These are phyloP conservation scores for Leptographium flavum DNA, from an alignment of 2,329 filamentous ascomycete genomes.

Conservation along the genomic window DNA sequence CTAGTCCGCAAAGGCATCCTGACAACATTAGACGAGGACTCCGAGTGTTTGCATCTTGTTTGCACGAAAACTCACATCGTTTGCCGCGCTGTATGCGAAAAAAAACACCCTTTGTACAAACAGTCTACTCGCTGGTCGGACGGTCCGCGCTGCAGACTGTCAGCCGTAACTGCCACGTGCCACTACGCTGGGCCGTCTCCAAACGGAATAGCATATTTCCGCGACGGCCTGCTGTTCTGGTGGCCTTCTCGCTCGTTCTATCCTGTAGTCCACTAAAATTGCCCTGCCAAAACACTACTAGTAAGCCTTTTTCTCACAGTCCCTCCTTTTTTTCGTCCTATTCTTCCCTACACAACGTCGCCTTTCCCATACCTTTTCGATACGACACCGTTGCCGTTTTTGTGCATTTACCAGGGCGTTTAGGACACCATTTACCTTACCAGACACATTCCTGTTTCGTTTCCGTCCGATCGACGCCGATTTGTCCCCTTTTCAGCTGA, in stretches of 20 bases:
- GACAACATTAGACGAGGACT: no score
- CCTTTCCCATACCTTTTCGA: neutral
- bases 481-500: neutral
- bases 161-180: conserved; percentile 14
- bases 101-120: no score
- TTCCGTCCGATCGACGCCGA: neutral
- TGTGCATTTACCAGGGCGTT: neutral
- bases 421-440: neutral
- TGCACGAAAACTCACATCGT: no score
- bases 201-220: neutral
- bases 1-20: no score
- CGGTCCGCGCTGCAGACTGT: neutral
- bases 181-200: neutral
- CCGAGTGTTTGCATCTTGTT: no score
- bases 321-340: neutral
- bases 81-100: neutral
- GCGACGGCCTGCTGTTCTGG: neutral
- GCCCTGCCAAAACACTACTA: neutral
- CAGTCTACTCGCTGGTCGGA: no score
- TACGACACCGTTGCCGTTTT: neutral
- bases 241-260: conserved; percentile 4
- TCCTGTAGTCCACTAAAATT: conserved; percentile 1
- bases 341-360: neutral
- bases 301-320: conserved; percentile 1
- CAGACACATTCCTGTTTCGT: neutral